Evolutionary conservation across 768 basidiomycete species (phyloP).

Genomic region (Neoboletus magnificus): DNA sequence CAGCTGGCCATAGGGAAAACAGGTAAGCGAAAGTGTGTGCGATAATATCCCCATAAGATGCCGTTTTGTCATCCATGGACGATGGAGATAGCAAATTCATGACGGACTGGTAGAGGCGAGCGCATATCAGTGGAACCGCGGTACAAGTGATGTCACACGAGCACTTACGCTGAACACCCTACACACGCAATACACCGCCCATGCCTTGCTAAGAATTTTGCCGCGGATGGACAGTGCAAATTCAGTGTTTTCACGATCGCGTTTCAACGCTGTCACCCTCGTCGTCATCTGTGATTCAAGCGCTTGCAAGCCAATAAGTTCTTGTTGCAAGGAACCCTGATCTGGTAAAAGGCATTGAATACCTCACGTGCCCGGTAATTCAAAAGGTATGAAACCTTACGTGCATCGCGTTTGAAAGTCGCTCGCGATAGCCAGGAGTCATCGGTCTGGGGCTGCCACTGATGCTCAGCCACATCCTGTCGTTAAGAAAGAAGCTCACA

Average conservation of each 20-base stretch:
- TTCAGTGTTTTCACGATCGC: slow-evolving; percentile 45
- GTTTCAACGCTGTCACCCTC: slow-evolving; percentile 50
- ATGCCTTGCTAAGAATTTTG: slow-evolving; percentile 46
- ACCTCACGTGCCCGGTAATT: background rate
- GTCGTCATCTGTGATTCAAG: slow-evolving; percentile 66
- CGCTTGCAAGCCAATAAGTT: slow-evolving; percentile 61
- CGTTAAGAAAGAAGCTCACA: slow-evolving; percentile 9
- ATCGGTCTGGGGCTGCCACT: slow-evolving; percentile 21
- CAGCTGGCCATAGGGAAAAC: slow-evolving; percentile 37
- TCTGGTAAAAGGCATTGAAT: slow-evolving; percentile 25
- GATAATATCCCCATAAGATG: slow-evolving; percentile 42
- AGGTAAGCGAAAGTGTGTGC: slow-evolving; percentile 41
- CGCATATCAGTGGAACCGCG: slow-evolving; percentile 14
- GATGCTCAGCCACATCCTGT: slow-evolving; percentile 7
- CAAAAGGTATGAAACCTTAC: slow-evolving; percentile 22
- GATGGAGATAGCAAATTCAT: slow-evolving; percentile 32
- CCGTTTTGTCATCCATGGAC: slow-evolving; percentile 36
- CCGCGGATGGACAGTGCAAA: slow-evolving; percentile 58
- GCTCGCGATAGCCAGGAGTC: slow-evolving; percentile 29
- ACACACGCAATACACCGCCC: slow-evolving; percentile 65
- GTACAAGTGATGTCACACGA: slow-evolving; percentile 3
- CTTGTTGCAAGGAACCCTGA: slow-evolving; percentile 42
- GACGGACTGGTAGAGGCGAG: slow-evolving; percentile 25
- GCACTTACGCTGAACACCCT: slow-evolving; percentile 58
- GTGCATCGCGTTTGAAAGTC: slow-evolving; percentile 31